Percentiles rank a stretch among this genome's conserved stretches.
These are phyloP conservation scores for Syzygium malaccense DNA, from an alignment of 441 rosid genomes.

Conservation along the genomic window DNA sequence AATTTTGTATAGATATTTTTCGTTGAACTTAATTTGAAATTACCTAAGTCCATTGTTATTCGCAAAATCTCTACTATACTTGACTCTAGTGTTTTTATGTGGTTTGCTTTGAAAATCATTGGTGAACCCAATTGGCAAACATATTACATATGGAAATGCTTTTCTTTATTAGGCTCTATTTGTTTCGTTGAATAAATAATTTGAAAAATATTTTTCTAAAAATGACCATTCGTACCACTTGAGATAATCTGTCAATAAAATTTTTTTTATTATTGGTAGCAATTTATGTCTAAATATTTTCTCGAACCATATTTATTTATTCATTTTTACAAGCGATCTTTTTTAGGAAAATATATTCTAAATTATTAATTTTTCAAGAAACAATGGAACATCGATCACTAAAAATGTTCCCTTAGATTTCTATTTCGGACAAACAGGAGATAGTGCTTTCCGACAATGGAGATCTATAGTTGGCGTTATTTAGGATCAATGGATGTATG, in stretches of 20 bases:
- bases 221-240: neutral
- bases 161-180: neutral
- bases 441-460: neutral
- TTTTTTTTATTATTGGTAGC: fast-evolving
- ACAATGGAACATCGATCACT: neutral
- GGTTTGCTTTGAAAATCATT: neutral
- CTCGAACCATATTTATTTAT: fast-evolving
- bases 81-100: neutral
- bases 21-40: neutral
- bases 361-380: neutral
- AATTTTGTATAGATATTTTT: neutral
- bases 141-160: neutral
- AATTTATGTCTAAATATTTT: neutral
- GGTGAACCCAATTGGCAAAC: neutral
- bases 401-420: neutral
- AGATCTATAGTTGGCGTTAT: neutral
- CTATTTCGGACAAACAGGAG: neutral
- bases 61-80: neutral
- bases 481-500: neutral
- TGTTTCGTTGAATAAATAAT: neutral
- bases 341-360: neutral
- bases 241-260: neutral
- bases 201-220: fast-evolving
- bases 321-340: neutral
- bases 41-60: neutral